Evolutionary conservation across 208 protist species (phyloP), one percentile per base, ranked within the genome.

Genomic region (Trypanosomatidae sp.): DNA sequence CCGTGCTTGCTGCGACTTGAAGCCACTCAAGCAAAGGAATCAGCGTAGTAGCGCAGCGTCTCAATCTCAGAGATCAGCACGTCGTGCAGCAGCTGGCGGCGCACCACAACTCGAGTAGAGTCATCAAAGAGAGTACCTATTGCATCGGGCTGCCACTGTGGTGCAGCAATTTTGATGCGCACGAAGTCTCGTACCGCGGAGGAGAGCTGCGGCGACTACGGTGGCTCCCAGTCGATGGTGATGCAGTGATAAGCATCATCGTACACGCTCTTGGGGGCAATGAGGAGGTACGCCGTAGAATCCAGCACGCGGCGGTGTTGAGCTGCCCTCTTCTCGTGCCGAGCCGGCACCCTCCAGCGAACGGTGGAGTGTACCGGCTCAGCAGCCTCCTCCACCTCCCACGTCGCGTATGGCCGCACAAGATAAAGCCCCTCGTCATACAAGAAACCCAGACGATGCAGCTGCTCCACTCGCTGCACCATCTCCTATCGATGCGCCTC

Each of bases 351-450:
- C 41, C 70, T 80, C 76, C 76, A 80, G 1, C 73, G 68, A 67
- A 73, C 74, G 3, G 36, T 66, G 2, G 64, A 39, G 36, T 39
- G 36, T n/a, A 12, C 64, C 17, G 60, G 55, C 49, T 83, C 79
- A 30, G 56, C 44, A 12, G 33, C 69, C 69, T 78, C 78, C 69
- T 77, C 73, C 28, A 53, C 68, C 33, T 36, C 55, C 78, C 71
- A 83, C 8, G 68, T 73, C 22, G 52, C 69, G 62, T 82, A 72
- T 2, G 69, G 87, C 28, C 69, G 86, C 30, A 73, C 83, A 19
- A 96, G 71, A 66, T 94, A 94, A 28, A 96, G 79, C 13, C 91
- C 91, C 65, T 96, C 91, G 71, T 96, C 91, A 66, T 78, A 96
- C 10, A 96, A 80, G 44, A 96, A 47, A 0, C 91, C 91, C 10